Percentiles rank a stretch among this genome's conserved stretches.
These are phyloP conservation scores for Metschnikowia matae DNA, from an alignment of 805 yeast species.

Conservation along the genomic window DNA sequence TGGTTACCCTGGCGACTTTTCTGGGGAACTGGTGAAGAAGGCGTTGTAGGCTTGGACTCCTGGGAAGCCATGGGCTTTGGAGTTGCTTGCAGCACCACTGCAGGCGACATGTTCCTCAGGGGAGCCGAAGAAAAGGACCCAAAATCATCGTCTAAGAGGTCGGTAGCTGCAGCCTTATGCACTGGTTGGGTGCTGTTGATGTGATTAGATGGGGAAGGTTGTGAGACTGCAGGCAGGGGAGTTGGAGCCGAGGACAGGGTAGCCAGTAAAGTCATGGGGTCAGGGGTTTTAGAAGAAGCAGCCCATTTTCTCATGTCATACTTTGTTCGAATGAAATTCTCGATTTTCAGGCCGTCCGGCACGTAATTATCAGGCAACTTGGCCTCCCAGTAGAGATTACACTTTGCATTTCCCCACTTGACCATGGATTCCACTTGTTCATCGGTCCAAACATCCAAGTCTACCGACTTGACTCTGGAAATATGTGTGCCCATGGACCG, in stretches of 20 bases:
- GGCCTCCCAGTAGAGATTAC: slow-evolving; percentile 82
- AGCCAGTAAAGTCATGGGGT: slow-evolving; percentile 44
- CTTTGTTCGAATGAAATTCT: slow-evolving; percentile 86
- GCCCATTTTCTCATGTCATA: slow-evolving; percentile 91
- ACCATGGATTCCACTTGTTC: slow-evolving; percentile 82
- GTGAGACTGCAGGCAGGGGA: neutral
- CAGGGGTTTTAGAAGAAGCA: slow-evolving; percentile 50
- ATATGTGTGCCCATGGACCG: slow-evolving; percentile 95
- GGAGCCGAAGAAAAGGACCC: slow-evolving; percentile 36
- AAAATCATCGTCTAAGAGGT: slow-evolving; percentile 37
- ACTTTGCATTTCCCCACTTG: slow-evolving; percentile 78
- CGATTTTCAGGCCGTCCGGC: slow-evolving; percentile 82
- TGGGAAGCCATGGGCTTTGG: slow-evolving; percentile 8
- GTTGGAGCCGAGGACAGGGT: slow-evolving; percentile 1
- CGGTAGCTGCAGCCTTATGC: neutral
- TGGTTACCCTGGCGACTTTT: slow-evolving; percentile 7
- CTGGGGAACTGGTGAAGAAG: slow-evolving; percentile 15
- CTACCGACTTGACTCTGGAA: slow-evolving; percentile 87
- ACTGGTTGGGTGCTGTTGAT: neutral
- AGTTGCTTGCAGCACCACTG: slow-evolving; percentile 6
- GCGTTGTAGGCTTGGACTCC: slow-evolving; percentile 6
- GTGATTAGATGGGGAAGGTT: neutral
- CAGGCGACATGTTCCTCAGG: slow-evolving; percentile 6
- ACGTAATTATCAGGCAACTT: slow-evolving; percentile 64
- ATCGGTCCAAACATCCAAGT: slow-evolving; percentile 94